Conservation (phyloP, 768 basidiomycete genomes). For the Coprinopsis strossmayeri region DNA sequence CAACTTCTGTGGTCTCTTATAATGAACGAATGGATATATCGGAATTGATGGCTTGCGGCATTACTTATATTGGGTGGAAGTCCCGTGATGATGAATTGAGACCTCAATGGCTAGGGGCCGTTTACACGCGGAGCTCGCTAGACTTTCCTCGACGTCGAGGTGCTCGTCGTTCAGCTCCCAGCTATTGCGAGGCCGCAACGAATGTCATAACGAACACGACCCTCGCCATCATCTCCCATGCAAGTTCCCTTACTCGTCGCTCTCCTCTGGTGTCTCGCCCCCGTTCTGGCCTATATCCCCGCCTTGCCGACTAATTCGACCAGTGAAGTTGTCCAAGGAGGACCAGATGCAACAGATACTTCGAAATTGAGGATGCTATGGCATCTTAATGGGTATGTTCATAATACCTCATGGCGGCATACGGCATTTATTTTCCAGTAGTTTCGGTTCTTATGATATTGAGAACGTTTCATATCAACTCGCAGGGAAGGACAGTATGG, state of each 20-base stretch:
- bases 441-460: conserved; percentile 17
- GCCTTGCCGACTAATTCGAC: conserved; percentile 69
- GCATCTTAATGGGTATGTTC: conserved; percentile 44
- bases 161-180: no score
- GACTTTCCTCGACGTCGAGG: no score
- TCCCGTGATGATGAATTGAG: no score
- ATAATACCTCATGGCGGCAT: no score
- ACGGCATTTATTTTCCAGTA: no score
- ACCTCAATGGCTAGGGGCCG: no score
- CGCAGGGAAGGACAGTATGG: conserved; percentile 40
- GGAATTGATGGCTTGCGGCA: no score
- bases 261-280: not conserved
- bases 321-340: conserved; percentile 23
- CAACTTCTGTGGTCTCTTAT: no score
- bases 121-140: no score
- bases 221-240: not conserved
- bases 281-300: conserved; percentile 53
- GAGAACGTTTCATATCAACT: conserved; percentile 58
- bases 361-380: conserved; percentile 57
- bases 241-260: not conserved
- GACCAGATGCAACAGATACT: conserved; percentile 47
- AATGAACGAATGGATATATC: no score
- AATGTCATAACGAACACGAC: not conserved
- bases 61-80: no score
- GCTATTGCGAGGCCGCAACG: not conserved